A percentile compares a stretch with the other conserved stretches of the same genome.
These are phyloP conservation scores for Perkinsus marinus DNA, from an alignment of 169 alveolate genomes.

Conservation along the genomic window DNA sequence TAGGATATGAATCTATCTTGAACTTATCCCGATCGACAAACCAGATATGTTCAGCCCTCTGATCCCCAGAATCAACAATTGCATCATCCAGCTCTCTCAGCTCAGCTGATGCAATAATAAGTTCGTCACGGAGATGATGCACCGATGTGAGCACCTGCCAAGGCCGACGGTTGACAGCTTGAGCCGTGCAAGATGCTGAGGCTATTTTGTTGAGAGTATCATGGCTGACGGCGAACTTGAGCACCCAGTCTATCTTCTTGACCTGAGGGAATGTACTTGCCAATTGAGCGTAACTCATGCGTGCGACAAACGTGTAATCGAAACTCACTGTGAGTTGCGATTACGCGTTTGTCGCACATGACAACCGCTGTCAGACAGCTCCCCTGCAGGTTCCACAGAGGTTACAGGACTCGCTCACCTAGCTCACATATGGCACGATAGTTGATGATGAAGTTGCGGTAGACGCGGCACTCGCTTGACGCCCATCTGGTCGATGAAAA, in stretches of 20 bases:
- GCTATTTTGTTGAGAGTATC: background rate
- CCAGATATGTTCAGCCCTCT: background rate
- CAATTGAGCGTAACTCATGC: too few relatives aligned
- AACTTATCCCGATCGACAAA: background rate
- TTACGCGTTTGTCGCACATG: too few relatives aligned
- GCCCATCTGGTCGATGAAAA: background rate
- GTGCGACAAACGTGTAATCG: too few relatives aligned
- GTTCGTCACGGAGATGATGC: background rate
- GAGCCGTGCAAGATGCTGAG: background rate
- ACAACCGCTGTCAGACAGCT: too few relatives aligned
- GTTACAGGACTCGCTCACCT: too few relatives aligned
- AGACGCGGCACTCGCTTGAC: background rate
- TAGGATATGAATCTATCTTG: background rate
- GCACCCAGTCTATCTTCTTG: background rate
- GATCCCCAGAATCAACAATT: background rate
- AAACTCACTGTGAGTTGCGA: too few relatives aligned
- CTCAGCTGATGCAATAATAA: background rate
- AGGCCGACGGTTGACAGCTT: background rate
- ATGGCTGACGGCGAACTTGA: background rate
- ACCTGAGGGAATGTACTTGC: background rate
- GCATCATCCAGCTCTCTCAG: background rate
- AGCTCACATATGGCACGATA: background rate
- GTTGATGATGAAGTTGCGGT: background rate
- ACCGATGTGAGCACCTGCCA: background rate
- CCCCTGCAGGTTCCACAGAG: too few relatives aligned